Evolutionary conservation across 495 filamentous ascomycete species (phyloP).

Genomic region (Amphirosellinia nigrospora): DNA sequence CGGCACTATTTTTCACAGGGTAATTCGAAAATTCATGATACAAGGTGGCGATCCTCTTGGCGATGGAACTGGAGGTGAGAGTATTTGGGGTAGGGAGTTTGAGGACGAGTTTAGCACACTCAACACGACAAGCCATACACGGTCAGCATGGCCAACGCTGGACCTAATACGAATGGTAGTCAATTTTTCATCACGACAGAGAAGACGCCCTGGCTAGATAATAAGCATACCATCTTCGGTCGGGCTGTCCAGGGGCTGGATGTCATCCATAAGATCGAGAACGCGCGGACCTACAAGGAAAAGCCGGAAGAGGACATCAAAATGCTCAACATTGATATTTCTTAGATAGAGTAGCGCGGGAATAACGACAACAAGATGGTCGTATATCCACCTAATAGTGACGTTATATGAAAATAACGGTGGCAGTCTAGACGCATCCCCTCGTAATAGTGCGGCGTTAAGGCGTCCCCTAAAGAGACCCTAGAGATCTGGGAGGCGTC

Average conservation of each 20-base stretch:
- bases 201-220: conserved; percentile 94
- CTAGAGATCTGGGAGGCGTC: conserved; percentile 21
- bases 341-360: conserved; percentile 38
- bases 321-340: conserved; percentile 85
- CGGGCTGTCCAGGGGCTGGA: conserved; percentile 87
- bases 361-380: conserved; percentile 19
- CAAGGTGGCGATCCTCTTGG: conserved; percentile 91
- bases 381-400: conserved; percentile 5
- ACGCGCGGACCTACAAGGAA: conserved; percentile 89
- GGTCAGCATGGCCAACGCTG: conserved; percentile 95
- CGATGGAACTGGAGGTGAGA: conserved; percentile 94
- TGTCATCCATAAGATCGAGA: conserved; percentile 97
- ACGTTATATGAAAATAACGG: conserved; percentile 6
- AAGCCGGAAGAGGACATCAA: conserved; percentile 97
- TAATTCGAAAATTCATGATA: conserved; percentile 99
- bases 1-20: conserved; percentile 94
- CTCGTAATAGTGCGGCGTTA: conserved; percentile 6
- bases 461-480: background rate
- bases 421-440: background rate
- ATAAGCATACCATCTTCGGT: conserved; percentile 96
- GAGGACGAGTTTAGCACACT: conserved; percentile 92
- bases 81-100: conserved; percentile 96
- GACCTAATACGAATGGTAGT: conserved; percentile 76
- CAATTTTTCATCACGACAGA: conserved; percentile 99
- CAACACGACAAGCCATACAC: conserved; percentile 96